These are phyloP conservation scores for Sordariomycetes sp. DNA, from an alignment of 2,329 filamentous ascomycete genomes.

Conservation along the genomic window DNA sequence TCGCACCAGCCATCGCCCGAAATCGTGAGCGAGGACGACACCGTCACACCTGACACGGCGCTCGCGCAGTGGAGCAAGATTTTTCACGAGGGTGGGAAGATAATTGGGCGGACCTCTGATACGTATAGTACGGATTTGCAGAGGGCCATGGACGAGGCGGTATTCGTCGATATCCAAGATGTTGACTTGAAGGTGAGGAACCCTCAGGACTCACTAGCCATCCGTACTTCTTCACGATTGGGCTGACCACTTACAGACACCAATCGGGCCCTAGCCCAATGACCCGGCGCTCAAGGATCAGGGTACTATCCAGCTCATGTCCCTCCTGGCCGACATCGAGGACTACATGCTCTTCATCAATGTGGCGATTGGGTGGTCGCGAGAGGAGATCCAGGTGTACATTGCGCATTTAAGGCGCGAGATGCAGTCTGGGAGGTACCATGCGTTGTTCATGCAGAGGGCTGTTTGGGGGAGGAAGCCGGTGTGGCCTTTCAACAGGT, in stretches of 20 bases:
- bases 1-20: not conserved
- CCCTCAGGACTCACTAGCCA: not conserved
- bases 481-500: not conserved
- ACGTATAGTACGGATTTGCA: not conserved
- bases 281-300: not conserved
- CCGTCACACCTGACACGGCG: not conserved
- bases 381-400: conserved; percentile 17
- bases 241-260: not conserved
- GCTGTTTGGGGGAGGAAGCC: conserved; percentile 6
- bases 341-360: conserved; percentile 12
- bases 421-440: conserved; percentile 15
- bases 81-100: not conserved
- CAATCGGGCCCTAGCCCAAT: not conserved
- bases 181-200: not conserved
- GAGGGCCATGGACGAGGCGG: not conserved
- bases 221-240: too few relatives aligned
- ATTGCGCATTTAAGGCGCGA: conserved; percentile 15
- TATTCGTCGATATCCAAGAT: not conserved
- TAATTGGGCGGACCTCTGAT: not conserved
- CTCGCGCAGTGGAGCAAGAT: not conserved
- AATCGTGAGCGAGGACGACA: not conserved
- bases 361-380: conserved; percentile 7
- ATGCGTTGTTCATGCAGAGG: conserved; percentile 25
- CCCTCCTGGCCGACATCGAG: conserved; percentile 8
- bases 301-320: conserved; percentile 2